Base-by-base conservation (phyloP, 202 grass and related monocot species). In the Zoysia matrella region DNA sequence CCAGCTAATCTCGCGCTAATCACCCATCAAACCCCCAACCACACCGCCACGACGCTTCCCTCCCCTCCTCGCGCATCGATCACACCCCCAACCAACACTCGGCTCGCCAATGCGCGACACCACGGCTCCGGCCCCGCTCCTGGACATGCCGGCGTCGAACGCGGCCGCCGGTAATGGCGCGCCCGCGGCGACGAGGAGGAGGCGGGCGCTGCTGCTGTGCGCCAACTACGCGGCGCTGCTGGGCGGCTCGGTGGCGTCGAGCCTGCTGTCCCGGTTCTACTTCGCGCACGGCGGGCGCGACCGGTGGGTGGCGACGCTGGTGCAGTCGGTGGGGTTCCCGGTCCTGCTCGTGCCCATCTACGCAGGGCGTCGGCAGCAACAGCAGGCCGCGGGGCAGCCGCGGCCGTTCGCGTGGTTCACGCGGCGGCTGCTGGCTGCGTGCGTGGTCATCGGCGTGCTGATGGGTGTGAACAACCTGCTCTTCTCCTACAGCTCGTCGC, bases 271-370 rank as follows among this genome's bases (percentile, higher is more conserved):
- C 22, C 22, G 22, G 22, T 22, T 22, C 22, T 22, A 22, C 22
- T 22, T 22, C 22, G 22, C 22, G 22, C 22, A 22, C 22, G 22
- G 22, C 22, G 22, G 96, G 0, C 69, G 66, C 68, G 84, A 92
- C 81, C 81, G 90, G 16, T 99, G 96, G 96, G 84, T 93, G 6
- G 85, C 92, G 10, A 99, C 96, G 56, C 88, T 96, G 68, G 96
- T 99, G 73, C 96, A 99, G 89, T 95, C 96, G 8, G 87, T 75
- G 11, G 96, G 96, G 7, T 99, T 99, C 56, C 93, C 96, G 2
- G 56, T 99, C 42, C 85, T 99, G 11, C 80, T 99, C 30, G 4
- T 94, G n/a, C 74, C 77, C 36, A 76, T 90, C 61, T 99, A 94
- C 72, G 67, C 87, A 71, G 71, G 73, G 16, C 71, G 87, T 13